Evolutionary conservation across 192 early-diverging fungal species (phyloP).

Genomic region (Podila minutissima): DNA sequence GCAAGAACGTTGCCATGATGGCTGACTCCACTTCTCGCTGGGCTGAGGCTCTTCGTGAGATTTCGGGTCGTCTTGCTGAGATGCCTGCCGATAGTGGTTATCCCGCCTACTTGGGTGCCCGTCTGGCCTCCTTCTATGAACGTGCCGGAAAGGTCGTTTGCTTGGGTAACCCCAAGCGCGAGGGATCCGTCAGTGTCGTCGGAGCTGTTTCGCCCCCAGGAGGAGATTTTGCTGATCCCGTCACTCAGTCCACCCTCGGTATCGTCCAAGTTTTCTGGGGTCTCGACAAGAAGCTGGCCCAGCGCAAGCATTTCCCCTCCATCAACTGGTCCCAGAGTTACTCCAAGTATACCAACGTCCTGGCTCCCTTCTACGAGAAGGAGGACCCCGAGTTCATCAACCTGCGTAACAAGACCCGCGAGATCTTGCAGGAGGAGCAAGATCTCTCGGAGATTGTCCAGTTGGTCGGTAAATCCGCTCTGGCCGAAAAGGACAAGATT

Average conservation of each 20-base stretch:
- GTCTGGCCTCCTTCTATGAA: conserved; percentile 99
- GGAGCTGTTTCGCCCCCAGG: conserved; percentile 99
- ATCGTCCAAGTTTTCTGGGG: conserved; percentile 99
- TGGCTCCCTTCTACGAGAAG: conserved; percentile 95
- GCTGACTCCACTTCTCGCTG: conserved; percentile 99
- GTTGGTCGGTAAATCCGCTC: conserved; percentile 93
- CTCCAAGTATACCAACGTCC: conserved; percentile 98
- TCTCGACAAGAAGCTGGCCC: conserved; percentile 99
- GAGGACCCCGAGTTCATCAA: conserved; percentile 94
- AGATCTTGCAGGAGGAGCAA: conserved; percentile 99
- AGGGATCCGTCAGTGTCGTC: conserved; percentile 97
- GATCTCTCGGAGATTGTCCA: conserved; percentile 99
- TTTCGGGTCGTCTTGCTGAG: conserved; percentile 99
- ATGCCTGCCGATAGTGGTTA: conserved; percentile 98
- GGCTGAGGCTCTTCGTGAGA: conserved; percentile 99
- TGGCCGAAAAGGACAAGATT: conserved; percentile 98
- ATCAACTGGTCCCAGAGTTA: conserved; percentile 99
- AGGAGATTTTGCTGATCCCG: conserved; percentile 99
- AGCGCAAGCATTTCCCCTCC: conserved; percentile 99
- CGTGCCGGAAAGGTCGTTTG: conserved; percentile 98
- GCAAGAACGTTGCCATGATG: conserved; percentile 99
- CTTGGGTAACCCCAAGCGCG: conserved; percentile 91
- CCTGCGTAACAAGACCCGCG: conserved; percentile 94
- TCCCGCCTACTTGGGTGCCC: conserved; percentile 98
- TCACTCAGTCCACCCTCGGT: conserved; percentile 94